Percentiles rank a stretch among this genome's conserved stretches.
phyloP scores from a whole-genome alignment of 352 stramenopile genomes.

The Phytophthora hibernalis region DNA sequence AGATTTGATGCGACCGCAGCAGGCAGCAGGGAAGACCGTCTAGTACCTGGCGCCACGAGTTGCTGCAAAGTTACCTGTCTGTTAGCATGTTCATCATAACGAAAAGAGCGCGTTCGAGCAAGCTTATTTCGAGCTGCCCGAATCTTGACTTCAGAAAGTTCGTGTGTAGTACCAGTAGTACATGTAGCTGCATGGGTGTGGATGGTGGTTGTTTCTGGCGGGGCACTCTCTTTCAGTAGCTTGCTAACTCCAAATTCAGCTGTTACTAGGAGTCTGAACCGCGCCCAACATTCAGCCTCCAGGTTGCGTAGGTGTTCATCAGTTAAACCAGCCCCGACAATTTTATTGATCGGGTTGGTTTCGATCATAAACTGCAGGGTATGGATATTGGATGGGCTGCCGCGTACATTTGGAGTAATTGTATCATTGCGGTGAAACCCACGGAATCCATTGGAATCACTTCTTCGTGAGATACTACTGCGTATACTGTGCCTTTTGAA shows the following conservation, averaged over 20 bases:
- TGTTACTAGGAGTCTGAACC: conserved; percentile 48
- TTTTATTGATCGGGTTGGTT: conserved; percentile 63
- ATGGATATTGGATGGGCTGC: conserved; percentile 16
- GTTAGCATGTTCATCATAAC: conserved; percentile 16
- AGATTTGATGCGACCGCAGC: conserved; percentile 13
- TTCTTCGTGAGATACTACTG: conserved; percentile 25
- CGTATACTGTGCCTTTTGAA: conserved; percentile 21
- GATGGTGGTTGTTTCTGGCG: conserved; percentile 7
- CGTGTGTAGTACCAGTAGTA: neutral
- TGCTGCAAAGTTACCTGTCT: conserved; percentile 1
- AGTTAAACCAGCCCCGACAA: conserved; percentile 45
- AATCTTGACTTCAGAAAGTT: conserved; percentile 23
- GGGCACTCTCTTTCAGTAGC: conserved; percentile 46
- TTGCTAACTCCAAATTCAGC: conserved; percentile 40
- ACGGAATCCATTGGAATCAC: conserved; percentile 12
- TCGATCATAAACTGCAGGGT: conserved; percentile 54
- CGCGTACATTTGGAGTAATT: neutral
- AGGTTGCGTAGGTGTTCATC: conserved; percentile 46
- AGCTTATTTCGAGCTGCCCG: conserved; percentile 22
- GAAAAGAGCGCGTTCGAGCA: conserved; percentile 19
- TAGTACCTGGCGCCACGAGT: neutral
- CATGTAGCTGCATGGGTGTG: neutral
- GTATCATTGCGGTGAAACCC: conserved; percentile 18
- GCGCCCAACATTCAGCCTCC: conserved; percentile 62
- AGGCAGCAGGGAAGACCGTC: neutral